These are phyloP conservation scores for Colletotrichum liaoningense DNA, from an alignment of 2,329 filamentous ascomycete genomes.

Conservation along the genomic window DNA sequence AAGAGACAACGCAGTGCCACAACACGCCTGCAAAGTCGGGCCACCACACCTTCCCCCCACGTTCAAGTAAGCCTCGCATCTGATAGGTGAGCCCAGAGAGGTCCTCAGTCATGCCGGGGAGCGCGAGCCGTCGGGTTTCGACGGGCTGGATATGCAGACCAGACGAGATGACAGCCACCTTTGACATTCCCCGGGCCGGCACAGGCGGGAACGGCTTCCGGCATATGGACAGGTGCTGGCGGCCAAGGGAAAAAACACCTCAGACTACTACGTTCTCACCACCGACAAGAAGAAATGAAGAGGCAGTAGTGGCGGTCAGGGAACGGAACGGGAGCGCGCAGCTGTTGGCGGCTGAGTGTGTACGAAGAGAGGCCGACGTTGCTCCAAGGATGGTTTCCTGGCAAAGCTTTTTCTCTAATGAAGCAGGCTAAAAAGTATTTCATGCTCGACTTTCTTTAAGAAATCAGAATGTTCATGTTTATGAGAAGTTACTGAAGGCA, in stretches of 20 bases:
- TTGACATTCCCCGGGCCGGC: constrained; percentile 1
- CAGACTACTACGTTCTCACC: neutral
- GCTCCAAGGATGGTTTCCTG: neutral
- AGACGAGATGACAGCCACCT: neutral
- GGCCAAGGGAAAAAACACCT: constrained; percentile 2
- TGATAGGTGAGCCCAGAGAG: constrained; percentile 19
- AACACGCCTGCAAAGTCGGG: too few relatives aligned
- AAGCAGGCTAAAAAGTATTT: neutral
- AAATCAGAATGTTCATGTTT: neutral
- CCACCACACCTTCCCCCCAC: neutral
- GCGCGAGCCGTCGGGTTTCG: constrained; percentile 17
- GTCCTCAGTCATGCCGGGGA: neutral
- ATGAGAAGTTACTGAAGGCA: neutral
- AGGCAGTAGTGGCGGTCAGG: constrained; percentile 33
- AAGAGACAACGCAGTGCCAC: neutral
- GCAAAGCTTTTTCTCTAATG: neutral
- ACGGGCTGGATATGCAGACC: constrained; percentile 14
- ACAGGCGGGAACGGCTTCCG: constrained; percentile 12
- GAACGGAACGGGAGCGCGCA: constrained; percentile 27
- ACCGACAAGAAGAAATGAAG: constrained; percentile 19
- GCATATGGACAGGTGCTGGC: constrained; percentile 3
- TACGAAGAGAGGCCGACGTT: constrained; percentile 20
- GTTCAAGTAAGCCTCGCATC: neutral
- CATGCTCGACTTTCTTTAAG: too few relatives aligned
- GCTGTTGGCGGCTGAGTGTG: constrained; percentile 4